phyloP scores from a whole-genome alignment of 2,329 filamentous ascomycete species.

The Neurospora crassa region DNA sequence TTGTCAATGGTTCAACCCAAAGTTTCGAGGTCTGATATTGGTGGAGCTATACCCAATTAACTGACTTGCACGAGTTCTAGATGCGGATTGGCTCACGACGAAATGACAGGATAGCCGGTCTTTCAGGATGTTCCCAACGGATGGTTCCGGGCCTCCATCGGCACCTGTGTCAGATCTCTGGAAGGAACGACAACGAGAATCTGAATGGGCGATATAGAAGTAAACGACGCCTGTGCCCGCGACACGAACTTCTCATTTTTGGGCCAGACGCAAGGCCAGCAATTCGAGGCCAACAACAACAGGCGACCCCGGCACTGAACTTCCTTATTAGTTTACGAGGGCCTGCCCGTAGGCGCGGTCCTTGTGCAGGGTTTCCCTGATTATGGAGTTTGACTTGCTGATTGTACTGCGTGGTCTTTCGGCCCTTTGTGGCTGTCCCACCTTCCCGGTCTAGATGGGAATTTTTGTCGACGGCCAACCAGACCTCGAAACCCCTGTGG shows the following conservation, averaged over 20 bases:
- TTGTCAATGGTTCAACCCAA: not conserved
- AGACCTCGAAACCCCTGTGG: not conserved
- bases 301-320: not conserved
- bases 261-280: not conserved
- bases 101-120: not conserved
- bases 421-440: slow-evolving; percentile 2
- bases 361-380: not conserved
- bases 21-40: not conserved
- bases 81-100: not conserved
- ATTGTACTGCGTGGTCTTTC: not conserved
- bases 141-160: not conserved
- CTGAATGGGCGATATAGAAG: not conserved
- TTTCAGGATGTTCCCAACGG: not conserved
- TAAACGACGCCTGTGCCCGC: not conserved
- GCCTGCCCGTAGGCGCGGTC: not conserved
- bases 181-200: not conserved
- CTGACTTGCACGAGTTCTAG: not conserved
- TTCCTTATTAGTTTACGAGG: not conserved
- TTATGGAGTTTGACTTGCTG: not conserved
- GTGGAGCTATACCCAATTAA: not conserved
- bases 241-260: not conserved
- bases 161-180: not conserved
- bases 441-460: slow-evolving; percentile 1
- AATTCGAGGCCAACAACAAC: not conserved
- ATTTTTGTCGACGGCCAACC: slow-evolving; percentile 5